Conservation (phyloP, 2,329 filamentous ascomycete genomes). For the Gremmenia infestans region DNA sequence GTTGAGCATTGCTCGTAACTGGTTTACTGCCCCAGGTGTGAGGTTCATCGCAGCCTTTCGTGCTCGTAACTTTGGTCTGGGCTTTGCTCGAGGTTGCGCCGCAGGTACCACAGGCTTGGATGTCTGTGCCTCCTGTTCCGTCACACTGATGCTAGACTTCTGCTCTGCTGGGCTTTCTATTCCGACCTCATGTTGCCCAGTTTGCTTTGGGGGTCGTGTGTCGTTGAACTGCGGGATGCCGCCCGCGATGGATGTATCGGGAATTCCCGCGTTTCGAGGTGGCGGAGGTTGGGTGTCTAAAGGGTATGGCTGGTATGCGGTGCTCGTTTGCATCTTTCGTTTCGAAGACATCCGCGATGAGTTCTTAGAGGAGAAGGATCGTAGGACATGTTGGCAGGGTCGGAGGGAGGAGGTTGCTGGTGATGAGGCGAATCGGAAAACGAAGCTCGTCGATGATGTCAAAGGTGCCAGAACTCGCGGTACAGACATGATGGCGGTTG, state of each 20-base stretch:
- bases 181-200: slow-evolving; percentile 30
- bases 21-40: slow-evolving; percentile 72
- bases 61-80: slow-evolving; percentile 65
- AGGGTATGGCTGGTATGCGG: slow-evolving; percentile 56
- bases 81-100: slow-evolving; percentile 37
- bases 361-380: slow-evolving; percentile 43
- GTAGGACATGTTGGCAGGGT: slow-evolving; percentile 36
- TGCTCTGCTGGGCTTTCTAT: slow-evolving; percentile 19
- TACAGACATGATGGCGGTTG: slow-evolving; percentile 24
- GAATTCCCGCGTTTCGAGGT: slow-evolving; percentile 49
- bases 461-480: slow-evolving; percentile 27
- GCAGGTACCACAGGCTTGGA: slow-evolving; percentile 45
- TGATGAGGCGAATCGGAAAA: slow-evolving; percentile 28
- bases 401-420: slow-evolving; percentile 31
- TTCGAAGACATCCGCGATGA: slow-evolving; percentile 44
- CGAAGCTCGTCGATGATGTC: slow-evolving; percentile 27
- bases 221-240: slow-evolving; percentile 38
- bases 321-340: slow-evolving; percentile 60
- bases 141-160: slow-evolving; percentile 41
- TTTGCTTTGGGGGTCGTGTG: slow-evolving; percentile 40
- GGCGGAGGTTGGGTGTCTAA: slow-evolving; percentile 51
- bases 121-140: slow-evolving; percentile 64
- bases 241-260: slow-evolving; percentile 57
- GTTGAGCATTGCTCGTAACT: slow-evolving; percentile 71
- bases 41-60: slow-evolving; percentile 90